These are phyloP conservation scores for Flaveria floridana DNA, from an alignment of 140 eudicot species.

Conservation along the genomic window DNA sequence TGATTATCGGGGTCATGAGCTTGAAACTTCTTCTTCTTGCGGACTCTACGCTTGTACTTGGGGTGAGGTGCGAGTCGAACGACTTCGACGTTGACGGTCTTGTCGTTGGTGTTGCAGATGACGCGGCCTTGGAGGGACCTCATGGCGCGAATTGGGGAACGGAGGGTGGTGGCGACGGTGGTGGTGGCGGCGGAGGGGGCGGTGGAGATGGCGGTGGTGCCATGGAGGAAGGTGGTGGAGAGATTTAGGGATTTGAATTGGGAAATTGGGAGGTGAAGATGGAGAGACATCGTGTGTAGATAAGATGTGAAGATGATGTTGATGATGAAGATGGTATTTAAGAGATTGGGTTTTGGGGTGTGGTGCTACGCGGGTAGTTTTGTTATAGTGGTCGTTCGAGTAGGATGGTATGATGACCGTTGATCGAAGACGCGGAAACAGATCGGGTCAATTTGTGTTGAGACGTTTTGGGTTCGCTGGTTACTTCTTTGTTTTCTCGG, in stretches of 20 bases:
- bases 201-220: constrained; percentile 47
- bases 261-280: constrained; percentile 55
- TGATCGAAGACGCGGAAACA: no score
- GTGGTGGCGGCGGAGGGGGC: constrained; percentile 37
- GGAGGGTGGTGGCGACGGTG: constrained; percentile 21
- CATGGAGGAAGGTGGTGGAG: constrained; percentile 71
- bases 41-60: constrained; percentile 78
- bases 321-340: constrained; percentile 19
- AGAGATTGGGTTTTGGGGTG: constrained; percentile 26
- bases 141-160: constrained; percentile 69
- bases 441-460: no score
- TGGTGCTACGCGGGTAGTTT: background rate
- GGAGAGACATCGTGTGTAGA: constrained; percentile 60
- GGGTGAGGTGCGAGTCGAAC: constrained; percentile 86
- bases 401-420: no score
- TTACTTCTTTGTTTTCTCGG: no score
- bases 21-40: constrained; percentile 88
- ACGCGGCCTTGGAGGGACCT: constrained; percentile 70
- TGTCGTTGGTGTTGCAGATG: constrained; percentile 68
- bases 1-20: constrained; percentile 84
- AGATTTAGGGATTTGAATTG: constrained; percentile 69
- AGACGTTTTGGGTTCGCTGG: no score
- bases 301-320: constrained; percentile 32
- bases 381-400: background rate
- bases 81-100: constrained; percentile 84